These are phyloP conservation scores for Aspergillus sergii DNA, from an alignment of 2,329 filamentous ascomycete species.

Conservation along the genomic window DNA sequence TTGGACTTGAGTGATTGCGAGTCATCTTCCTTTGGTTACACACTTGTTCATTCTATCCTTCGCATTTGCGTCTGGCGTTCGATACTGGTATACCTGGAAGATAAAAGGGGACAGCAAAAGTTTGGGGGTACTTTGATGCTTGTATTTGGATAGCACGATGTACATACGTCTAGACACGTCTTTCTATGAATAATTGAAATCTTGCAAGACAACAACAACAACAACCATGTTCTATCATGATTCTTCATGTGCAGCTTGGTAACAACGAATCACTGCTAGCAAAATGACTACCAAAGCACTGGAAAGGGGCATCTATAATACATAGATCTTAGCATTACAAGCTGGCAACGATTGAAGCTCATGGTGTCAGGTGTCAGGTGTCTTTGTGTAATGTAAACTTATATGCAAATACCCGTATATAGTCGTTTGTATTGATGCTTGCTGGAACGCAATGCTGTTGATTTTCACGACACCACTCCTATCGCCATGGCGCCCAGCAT, in stretches of 20 bases:
- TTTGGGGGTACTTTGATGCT: constrained; percentile 14
- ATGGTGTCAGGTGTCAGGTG: not conserved
- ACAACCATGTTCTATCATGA: not conserved
- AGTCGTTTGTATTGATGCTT: not conserved
- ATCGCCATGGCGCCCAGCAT: not conserved
- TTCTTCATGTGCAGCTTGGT: not conserved
- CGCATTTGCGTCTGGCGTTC: constrained; percentile 36
- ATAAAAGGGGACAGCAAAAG: constrained; percentile 25
- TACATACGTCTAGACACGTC: constrained; percentile 2
- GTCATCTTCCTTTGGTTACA: constrained; percentile 16
- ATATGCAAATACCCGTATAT: not conserved
- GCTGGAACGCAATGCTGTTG: not conserved
- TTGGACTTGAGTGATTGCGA: constrained; percentile 53
- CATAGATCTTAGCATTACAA: not conserved
- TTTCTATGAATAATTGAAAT: constrained; percentile 5
- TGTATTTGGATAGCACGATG: constrained; percentile 1
- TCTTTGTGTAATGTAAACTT: not conserved
- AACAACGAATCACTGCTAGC: not conserved
- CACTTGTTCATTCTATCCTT: constrained; percentile 18
- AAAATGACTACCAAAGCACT: not conserved
- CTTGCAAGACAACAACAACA: not conserved
- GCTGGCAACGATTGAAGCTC: not conserved
- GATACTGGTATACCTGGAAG: constrained; percentile 29
- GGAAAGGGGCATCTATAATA: not conserved
- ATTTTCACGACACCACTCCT: not conserved